Conservation (phyloP, 73 alveolate species). For the Effrenium voratum region DNA sequence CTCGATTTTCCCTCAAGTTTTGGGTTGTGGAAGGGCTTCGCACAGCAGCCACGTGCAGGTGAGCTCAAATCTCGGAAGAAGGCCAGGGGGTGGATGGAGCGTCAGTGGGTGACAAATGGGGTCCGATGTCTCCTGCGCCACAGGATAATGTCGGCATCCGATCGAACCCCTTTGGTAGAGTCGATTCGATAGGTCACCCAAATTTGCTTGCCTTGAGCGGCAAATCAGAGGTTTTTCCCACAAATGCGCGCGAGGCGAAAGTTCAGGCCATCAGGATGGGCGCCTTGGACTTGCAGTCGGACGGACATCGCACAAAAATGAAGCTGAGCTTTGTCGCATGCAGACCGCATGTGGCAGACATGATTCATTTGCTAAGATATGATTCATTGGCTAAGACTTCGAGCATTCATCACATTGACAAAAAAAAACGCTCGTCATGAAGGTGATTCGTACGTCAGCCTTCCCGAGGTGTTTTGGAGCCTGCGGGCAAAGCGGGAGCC, state of each 20-base stretch:
- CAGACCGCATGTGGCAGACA: too few species aligned
- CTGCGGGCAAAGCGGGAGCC: conserved; percentile 87
- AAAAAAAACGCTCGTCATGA: too few species aligned
- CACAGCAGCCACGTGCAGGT: not conserved
- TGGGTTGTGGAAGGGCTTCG: too few species aligned
- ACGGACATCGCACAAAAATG: too few species aligned
- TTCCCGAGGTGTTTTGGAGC: conserved; percentile 65
- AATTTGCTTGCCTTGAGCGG: not conserved
- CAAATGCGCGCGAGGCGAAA: conserved; percentile 38
- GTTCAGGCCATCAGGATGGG: conserved; percentile 70
- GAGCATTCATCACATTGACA: too few species aligned
- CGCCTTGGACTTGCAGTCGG: too few species aligned
- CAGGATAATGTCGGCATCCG: not conserved
- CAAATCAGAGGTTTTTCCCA: too few species aligned
- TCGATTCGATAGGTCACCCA: not conserved
- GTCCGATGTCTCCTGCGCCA: not conserved
- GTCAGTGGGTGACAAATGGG: not conserved
- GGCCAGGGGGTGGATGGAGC: not conserved
- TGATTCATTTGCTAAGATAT: too few species aligned
- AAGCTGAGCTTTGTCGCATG: too few species aligned
- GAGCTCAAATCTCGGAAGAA: conserved; percentile 28
- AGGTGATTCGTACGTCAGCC: too few species aligned
- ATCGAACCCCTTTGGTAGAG: not conserved
- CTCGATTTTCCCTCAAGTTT: too few species aligned
- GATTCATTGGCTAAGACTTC: too few species aligned